Evolutionary conservation across 177 flowering plant species (phyloP).

Genomic region (Tripterygium wilfordii): DNA sequence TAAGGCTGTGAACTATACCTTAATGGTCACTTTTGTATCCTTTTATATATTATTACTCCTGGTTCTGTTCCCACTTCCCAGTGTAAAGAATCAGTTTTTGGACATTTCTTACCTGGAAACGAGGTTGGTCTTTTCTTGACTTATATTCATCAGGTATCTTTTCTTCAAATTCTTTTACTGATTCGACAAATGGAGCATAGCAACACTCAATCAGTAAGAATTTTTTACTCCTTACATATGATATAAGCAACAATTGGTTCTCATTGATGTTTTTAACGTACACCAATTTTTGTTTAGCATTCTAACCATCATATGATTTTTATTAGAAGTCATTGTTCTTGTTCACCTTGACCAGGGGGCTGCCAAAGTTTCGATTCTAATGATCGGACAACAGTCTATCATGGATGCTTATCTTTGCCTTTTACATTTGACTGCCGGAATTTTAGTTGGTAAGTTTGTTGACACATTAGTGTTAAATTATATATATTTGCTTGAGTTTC

Average conservation of each 20-base stretch:
- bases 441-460: constrained; percentile 88
- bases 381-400: constrained; percentile 97
- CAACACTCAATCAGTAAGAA: constrained; percentile 94
- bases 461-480: too few relatives aligned
- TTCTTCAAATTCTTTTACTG: constrained; percentile 88
- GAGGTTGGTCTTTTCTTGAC: too few relatives aligned
- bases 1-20: constrained; percentile 95
- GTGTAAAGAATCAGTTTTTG: constrained; percentile 6
- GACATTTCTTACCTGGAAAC: constrained; percentile 57
- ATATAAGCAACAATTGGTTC: too few relatives aligned
- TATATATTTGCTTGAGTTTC: too few relatives aligned
- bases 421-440: constrained; percentile 93
- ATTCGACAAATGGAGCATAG: constrained; percentile 99
- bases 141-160: constrained; percentile 60
- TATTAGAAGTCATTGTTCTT: constrained; percentile 1
- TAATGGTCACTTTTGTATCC: constrained; percentile 99
- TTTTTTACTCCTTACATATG: neutral
- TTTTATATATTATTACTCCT: constrained; percentile 9
- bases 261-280: too few relatives aligned
- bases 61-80: neutral
- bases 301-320: neutral
- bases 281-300: too few relatives aligned
- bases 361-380: constrained; percentile 87
- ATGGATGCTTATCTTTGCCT: constrained; percentile 99
- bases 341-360: constrained; percentile 62